Base-by-base conservation (phyloP, 2,329 filamentous ascomycete species). In the Delphinella strobiligena region DNA sequence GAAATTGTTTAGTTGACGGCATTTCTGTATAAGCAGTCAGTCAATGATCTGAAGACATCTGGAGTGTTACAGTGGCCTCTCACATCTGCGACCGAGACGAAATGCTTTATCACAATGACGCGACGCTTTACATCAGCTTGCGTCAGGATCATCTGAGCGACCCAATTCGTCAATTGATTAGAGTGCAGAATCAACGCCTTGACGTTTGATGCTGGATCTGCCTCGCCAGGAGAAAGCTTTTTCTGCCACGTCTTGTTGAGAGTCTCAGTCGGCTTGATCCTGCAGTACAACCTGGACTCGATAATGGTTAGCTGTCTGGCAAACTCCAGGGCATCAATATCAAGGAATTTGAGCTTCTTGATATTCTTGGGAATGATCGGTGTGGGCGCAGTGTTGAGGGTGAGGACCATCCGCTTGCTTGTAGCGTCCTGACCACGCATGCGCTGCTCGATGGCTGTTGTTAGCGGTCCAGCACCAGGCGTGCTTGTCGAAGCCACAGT, bases 241-340 rank as follows among this genome's bases (percentile, higher is more conserved):
- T 93, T 96, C 62, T 94, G 87, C 91, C 91, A 98, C 4, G 88
- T 95, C 70, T 98, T 98, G 64, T 94, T 95, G 45, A 98, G 67
- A 59, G 89, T 96, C 61, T 98, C 91, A 0, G 86, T 91, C 0
- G 89, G 83, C 60, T 89, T 89, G 60, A 98, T 93, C 65, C 94
- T 95, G 51, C 82, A 85, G 54, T 96, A 98, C 1, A 96, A 71
- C 45, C 82, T 82, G 2, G 88, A 94, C 61, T 98, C 91, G 47
- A 96, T 93, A 48, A 98, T 91, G 0, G 91, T 98, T 46, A 98
- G 71, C 61, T 98, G 91, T 35, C 91, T 80, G n/a, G 91, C 91
- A 61, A 98, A 96, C 57, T 98, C 91, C 0, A 82, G 84, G 0
- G 87, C 79, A 56, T 98, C 91, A 51, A 98, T 95, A 56, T 98